phyloP scores from a whole-genome alignment of 2,329 filamentous ascomycete species.

The Aspergillus puulaauensis region DNA sequence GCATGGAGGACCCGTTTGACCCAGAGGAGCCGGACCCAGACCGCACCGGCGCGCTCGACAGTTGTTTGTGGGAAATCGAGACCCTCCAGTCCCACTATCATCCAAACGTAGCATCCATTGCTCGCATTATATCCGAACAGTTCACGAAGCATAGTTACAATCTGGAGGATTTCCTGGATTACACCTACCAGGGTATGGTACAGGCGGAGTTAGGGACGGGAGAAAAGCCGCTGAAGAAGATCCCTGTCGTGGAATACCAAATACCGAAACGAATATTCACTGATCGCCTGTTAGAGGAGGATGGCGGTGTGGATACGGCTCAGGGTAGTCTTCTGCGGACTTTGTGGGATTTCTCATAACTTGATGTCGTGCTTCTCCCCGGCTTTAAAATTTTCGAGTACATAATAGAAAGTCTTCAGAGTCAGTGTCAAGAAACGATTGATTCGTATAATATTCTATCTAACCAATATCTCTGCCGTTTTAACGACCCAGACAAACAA shows the following conservation, averaged over 20 bases:
- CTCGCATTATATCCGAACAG: slow-evolving; percentile 91
- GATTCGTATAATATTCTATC: background rate
- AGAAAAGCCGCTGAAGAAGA: slow-evolving; percentile 77
- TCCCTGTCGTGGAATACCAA: slow-evolving; percentile 86
- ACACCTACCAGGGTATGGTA: slow-evolving; percentile 76
- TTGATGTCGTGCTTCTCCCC: slow-evolving; percentile 5
- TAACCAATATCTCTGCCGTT: slow-evolving; percentile 4
- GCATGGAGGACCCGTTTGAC: slow-evolving; percentile 74
- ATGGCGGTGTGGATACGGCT: slow-evolving; percentile 40
- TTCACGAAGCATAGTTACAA: slow-evolving; percentile 96
- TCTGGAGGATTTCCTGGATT: slow-evolving; percentile 95
- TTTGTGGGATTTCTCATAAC: slow-evolving; percentile 39
- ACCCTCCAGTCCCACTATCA: slow-evolving; percentile 92
- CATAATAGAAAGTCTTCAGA: slow-evolving; percentile 14
- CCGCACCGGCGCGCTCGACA: slow-evolving; percentile 83
- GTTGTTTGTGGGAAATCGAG: slow-evolving; percentile 91
- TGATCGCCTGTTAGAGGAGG: slow-evolving; percentile 40
- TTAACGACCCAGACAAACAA: background rate
- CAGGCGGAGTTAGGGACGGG: slow-evolving; percentile 68
- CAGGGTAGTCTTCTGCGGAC: slow-evolving; percentile 36
- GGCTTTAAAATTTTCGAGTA: slow-evolving; percentile 16
- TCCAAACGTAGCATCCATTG: slow-evolving; percentile 90
- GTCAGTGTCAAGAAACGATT: background rate
- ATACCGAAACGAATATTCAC: slow-evolving; percentile 83
- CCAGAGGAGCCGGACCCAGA: slow-evolving; percentile 76